A percentile compares a stretch with the other conserved stretches of the same genome.
phyloP scores from a whole-genome alignment of 2,329 filamentous ascomycete genomes.

The Monilinia aucupariae region DNA sequence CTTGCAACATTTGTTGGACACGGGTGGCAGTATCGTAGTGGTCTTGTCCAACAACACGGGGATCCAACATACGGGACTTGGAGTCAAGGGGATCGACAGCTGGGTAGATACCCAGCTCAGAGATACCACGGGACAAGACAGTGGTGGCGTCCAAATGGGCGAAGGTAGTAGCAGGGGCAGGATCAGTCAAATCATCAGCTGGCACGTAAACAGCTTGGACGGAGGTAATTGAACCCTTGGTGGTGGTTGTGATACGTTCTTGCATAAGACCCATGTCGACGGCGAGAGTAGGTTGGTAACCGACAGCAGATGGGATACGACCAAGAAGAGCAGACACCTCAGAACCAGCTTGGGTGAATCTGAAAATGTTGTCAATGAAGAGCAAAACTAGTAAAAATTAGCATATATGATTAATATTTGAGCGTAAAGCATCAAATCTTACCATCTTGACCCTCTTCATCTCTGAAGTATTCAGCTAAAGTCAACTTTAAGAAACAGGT shows the following conservation, averaged over 20 bases:
- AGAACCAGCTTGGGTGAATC: constrained; percentile 99
- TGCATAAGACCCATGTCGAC: constrained; percentile 99
- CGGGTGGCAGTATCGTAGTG: constrained; percentile 93
- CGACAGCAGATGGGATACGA: constrained; percentile 99
- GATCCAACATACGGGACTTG: constrained; percentile 98
- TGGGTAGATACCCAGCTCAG: constrained; percentile 99
- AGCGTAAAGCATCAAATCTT: constrained; percentile 35
- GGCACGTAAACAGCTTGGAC: constrained; percentile 99
- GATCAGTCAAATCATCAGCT: constrained; percentile 99
- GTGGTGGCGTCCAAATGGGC: constrained; percentile 99
- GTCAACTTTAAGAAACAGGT: constrained; percentile 39
- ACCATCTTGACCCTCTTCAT: constrained; percentile 79
- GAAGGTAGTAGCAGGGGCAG: constrained; percentile 98
- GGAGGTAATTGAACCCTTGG: constrained; percentile 98
- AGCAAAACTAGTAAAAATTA: constrained; percentile 65
- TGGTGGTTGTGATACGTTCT: constrained; percentile 99
- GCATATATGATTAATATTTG: constrained; percentile 16
- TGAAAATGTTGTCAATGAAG: constrained; percentile 99
- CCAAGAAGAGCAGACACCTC: constrained; percentile 98
- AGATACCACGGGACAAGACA: constrained; percentile 99
- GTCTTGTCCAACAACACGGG: constrained; percentile 95
- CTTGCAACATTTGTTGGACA: constrained; percentile 99
- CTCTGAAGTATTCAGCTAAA: constrained; percentile 72
- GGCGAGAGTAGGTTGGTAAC: constrained; percentile 98
- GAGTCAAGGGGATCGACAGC: constrained; percentile 99